phyloP scores from a whole-genome alignment of 2,329 filamentous ascomycete genomes.

The Sphaerulina vaccinii region DNA sequence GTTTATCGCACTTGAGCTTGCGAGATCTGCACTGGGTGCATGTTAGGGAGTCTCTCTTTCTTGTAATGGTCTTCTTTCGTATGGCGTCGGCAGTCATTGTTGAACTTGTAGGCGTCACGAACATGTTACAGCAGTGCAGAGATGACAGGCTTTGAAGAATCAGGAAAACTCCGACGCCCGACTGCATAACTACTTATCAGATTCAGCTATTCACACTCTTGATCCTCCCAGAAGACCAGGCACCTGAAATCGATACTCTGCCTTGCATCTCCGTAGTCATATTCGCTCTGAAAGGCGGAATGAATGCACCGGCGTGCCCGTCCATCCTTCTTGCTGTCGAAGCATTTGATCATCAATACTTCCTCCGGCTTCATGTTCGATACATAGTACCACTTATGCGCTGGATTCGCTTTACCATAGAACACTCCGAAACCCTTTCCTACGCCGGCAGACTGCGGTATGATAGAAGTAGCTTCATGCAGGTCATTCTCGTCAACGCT shows the following conservation, averaged over 20 bases:
- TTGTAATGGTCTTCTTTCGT: conserved; percentile 18
- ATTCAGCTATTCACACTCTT: conserved; percentile 9
- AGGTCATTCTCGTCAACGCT: conserved; percentile 12
- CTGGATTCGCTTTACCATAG: too few species aligned
- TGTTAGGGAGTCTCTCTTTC: conserved; percentile 16
- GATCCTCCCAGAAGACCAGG: conserved; percentile 14
- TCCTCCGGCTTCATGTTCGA: conserved; percentile 11
- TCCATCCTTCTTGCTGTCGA: conserved; percentile 9
- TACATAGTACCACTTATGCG: conserved; percentile 16
- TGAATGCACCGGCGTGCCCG: conserved; percentile 8
- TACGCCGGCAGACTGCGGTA: too few species aligned
- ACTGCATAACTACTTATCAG: too few species aligned
- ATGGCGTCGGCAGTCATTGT: background rate
- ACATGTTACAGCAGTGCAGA: too few species aligned
- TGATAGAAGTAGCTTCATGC: conserved; percentile 2
- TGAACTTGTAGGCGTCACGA: too few species aligned
- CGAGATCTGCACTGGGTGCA: conserved; percentile 12
- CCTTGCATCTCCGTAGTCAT: conserved; percentile 14
- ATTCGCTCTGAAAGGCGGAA: conserved; percentile 6
- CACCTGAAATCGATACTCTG: too few species aligned
- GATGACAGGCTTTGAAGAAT: too few species aligned
- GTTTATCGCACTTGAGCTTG: conserved; percentile 19
- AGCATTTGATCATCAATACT: conserved; percentile 9
- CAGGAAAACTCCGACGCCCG: too few species aligned
- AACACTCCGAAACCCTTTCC: too few species aligned